phyloP scores from a whole-genome alignment of 345 rosid genomes.

The Diplotaxis tenuifolia region DNA sequence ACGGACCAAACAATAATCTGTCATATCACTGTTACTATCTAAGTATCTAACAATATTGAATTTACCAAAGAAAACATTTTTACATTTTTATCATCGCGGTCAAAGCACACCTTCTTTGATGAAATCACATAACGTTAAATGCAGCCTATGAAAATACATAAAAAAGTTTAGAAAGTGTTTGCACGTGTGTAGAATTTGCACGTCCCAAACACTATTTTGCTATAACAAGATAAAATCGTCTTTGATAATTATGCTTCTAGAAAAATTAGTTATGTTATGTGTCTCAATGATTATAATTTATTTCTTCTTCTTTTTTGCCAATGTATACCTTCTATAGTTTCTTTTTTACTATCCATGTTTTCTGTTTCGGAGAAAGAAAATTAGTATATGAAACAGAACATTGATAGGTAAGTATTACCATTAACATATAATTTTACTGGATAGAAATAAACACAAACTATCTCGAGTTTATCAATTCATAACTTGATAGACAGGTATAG shows the following conservation, averaged over 20 bases:
- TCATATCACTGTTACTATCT: not conserved
- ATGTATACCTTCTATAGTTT: too few species aligned
- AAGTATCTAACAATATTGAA: not conserved
- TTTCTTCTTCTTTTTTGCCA: too few species aligned
- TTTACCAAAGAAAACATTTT: not conserved
- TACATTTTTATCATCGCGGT: conserved; percentile 7
- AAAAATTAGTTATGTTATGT: not conserved
- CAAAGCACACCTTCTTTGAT: conserved; percentile 40
- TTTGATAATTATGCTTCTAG: conserved; percentile 4
- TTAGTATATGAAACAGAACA: not conserved
- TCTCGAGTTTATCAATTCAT: not conserved
- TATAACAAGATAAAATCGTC: not conserved
- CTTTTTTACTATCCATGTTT: not conserved
- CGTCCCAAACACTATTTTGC: not conserved
- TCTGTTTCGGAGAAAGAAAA: not conserved
- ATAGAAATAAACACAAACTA: not conserved
- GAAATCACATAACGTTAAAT: conserved; percentile 15
- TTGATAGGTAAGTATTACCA: not conserved
- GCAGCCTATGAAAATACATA: not conserved
- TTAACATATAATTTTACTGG: not conserved
- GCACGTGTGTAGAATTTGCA: conserved; percentile 27
- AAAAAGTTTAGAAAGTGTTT: not conserved
- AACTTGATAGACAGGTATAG: not conserved
- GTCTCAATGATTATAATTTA: not conserved
- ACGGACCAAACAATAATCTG: conserved; percentile 24